phyloP scores from a whole-genome alignment of 2,329 filamentous ascomycete genomes.

The Nigrospora sphaerica region DNA sequence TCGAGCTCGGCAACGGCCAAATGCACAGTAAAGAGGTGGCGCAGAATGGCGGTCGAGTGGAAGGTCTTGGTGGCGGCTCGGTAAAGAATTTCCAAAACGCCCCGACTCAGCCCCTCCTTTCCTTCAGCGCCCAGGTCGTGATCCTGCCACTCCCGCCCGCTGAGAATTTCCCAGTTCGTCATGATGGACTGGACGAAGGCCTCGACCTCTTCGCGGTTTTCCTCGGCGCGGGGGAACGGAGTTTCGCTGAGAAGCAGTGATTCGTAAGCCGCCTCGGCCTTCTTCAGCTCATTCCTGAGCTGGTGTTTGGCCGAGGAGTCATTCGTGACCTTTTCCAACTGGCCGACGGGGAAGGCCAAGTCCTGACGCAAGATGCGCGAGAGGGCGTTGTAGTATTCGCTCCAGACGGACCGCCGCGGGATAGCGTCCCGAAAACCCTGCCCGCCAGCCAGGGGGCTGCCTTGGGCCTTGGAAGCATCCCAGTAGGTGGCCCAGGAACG shows the following conservation, averaged over 20 bases:
- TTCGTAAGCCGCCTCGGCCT: slow-evolving; percentile 75
- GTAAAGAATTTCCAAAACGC: slow-evolving; percentile 82
- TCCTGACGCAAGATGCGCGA: slow-evolving; percentile 67
- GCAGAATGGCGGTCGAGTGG: slow-evolving; percentile 83
- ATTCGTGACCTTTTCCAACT: slow-evolving; percentile 30
- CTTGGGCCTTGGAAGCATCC: slow-evolving; percentile 37
- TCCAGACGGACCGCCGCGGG: slow-evolving; percentile 67
- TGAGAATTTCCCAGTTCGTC: slow-evolving; percentile 77
- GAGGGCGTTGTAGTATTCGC: slow-evolving; percentile 73
- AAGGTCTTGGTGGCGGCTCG: slow-evolving; percentile 88
- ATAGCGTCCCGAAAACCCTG: slow-evolving; percentile 52
- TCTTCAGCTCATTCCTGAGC: slow-evolving; percentile 70
- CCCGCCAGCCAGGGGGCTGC: slow-evolving; percentile 41
- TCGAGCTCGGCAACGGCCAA: slow-evolving; percentile 86
- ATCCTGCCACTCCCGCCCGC: slow-evolving; percentile 73
- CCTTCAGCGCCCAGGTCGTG: slow-evolving; percentile 76
- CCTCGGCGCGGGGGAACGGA: slow-evolving; percentile 75
- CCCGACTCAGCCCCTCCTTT: slow-evolving; percentile 65
- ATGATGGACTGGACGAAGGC: slow-evolving; percentile 73
- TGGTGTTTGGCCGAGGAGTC: slow-evolving; percentile 52
- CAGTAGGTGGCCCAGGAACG: slow-evolving; percentile 67
- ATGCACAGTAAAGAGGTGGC: slow-evolving; percentile 83
- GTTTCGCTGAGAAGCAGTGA: slow-evolving; percentile 70
- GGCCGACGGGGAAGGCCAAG: slow-evolving; percentile 49
- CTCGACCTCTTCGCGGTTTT: slow-evolving; percentile 74